Evolutionary conservation across 176 grass and related monocot species (phyloP).

Genomic region (Melocanna baccifera): DNA sequence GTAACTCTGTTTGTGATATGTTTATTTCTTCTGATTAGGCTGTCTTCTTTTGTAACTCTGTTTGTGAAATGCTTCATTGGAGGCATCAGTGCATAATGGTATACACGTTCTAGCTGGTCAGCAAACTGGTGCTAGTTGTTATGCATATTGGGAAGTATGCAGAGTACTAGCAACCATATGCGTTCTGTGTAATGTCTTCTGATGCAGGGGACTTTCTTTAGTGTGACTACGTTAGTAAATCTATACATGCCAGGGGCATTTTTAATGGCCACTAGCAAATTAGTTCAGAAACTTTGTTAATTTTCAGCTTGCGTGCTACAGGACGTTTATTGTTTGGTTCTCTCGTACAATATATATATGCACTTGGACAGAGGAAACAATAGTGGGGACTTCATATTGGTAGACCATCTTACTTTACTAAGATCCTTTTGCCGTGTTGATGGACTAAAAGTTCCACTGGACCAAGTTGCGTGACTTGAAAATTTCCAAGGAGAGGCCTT

Average conservation of each 20-base stretch:
- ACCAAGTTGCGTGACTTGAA: neutral
- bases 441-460: neutral
- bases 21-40: neutral
- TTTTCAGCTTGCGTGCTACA: no score
- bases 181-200: neutral
- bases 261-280: neutral
- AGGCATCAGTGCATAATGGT: neutral
- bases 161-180: neutral
- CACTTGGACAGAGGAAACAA: neutral
- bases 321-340: neutral
- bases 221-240: neutral
- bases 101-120: neutral
- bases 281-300: neutral
- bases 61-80: neutral
- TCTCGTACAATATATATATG: neutral
- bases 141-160: neutral
- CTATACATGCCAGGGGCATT: neutral
- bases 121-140: neutral
- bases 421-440: neutral
- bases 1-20: neutral
- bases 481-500: neutral
- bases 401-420: neutral
- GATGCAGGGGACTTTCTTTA: neutral
- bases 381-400: neutral
- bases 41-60: neutral